Percentiles rank a stretch among this genome's conserved stretches.
phyloP scores from a whole-genome alignment of 371 early-diverging fungal genomes.

The Actinomucor elegans region DNA sequence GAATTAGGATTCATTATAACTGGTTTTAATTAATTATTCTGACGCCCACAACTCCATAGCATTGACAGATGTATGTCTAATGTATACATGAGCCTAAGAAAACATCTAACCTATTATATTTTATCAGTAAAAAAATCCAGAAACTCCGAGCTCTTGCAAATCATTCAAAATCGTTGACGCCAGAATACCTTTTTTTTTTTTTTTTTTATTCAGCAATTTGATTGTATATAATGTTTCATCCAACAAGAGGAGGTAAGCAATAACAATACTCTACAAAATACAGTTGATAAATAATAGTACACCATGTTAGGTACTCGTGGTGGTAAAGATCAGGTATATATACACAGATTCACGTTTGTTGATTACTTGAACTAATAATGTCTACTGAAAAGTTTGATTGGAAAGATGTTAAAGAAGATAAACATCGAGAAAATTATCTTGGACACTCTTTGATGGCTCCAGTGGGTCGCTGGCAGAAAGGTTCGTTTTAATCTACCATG shows the following conservation, averaged over 20 bases:
- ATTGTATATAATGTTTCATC: constrained; percentile 42
- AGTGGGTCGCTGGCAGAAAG: constrained; percentile 71
- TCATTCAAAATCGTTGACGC: too few relatives aligned
- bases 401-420: constrained; percentile 81
- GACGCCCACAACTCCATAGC: too few relatives aligned
- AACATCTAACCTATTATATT: too few relatives aligned
- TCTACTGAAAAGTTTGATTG: constrained; percentile 41
- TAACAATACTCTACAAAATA: too few relatives aligned
- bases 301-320: constrained; percentile 51
- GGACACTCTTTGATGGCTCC: constrained; percentile 85
- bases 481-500: constrained; percentile 8
- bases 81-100: too few relatives aligned
- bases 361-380: neutral
- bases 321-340: constrained; percentile 59
- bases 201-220: neutral
- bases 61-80: too few relatives aligned
- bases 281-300: neutral
- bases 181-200: neutral
- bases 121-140: too few relatives aligned
- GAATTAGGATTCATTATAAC: too few relatives aligned
- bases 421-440: constrained; percentile 84
- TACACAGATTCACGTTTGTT: neutral
- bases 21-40: too few relatives aligned
- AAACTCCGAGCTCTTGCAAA: too few relatives aligned
- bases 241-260: constrained; percentile 48